Conservation (phyloP, 2,329 filamentous ascomycete species). For the Diaporthe humulicola region DNA sequence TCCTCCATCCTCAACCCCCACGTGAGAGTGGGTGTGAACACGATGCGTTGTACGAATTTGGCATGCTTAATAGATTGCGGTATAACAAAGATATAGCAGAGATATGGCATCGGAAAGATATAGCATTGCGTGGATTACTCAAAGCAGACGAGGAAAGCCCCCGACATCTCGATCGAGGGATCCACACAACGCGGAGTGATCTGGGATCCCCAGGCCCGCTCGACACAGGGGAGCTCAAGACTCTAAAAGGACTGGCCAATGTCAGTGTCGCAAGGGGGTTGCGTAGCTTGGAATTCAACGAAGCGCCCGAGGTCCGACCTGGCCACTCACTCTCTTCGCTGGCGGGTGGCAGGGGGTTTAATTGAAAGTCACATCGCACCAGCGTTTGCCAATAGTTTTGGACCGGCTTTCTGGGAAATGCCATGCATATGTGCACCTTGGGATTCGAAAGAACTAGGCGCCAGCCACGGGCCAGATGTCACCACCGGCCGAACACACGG, state of each 20-base stretch:
- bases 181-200: slow-evolving; percentile 20
- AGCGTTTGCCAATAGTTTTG: slow-evolving; percentile 29
- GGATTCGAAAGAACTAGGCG: slow-evolving; percentile 4
- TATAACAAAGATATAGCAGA: background rate
- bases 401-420: slow-evolving; percentile 26
- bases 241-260: slow-evolving; percentile 22
- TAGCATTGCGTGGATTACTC: slow-evolving; percentile 1
- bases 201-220: slow-evolving; percentile 29
- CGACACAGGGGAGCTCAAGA: slow-evolving; percentile 22
- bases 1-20: background rate
- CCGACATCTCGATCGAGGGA: slow-evolving; percentile 23
- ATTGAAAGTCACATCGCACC: slow-evolving; percentile 36
- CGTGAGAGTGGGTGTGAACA: background rate
- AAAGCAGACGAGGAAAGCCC: slow-evolving; percentile 8
- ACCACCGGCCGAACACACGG: background rate
- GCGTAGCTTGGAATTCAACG: background rate
- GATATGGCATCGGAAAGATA: background rate
- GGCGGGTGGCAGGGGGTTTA: slow-evolving; percentile 34
- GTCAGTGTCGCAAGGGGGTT: slow-evolving; percentile 14
- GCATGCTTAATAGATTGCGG: background rate
- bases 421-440: background rate
- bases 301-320: slow-evolving; percentile 26
- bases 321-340: background rate
- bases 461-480: slow-evolving; percentile 22
- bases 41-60: background rate